Base-by-base conservation (phyloP, 2,329 filamentous ascomycete species). In the Ciborinia camelliae region DNA sequence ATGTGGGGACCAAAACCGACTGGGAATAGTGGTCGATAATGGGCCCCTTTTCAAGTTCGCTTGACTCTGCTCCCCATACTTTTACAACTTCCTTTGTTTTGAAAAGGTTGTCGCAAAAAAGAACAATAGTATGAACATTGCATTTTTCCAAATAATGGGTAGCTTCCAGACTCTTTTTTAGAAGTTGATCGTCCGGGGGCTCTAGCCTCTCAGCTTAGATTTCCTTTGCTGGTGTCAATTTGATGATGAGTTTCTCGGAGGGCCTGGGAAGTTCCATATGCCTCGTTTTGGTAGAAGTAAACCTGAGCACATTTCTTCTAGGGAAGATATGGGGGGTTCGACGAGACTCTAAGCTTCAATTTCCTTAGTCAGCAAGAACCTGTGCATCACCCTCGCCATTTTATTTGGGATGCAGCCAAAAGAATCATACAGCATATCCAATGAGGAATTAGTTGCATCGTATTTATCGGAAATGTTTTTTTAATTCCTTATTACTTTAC, bases 31-130 rank as follows among this genome's bases (percentile, higher is more conserved):
- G 41, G 20, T n/a, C n/a, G n/a, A 9, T n/a, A 15, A 20, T 4
- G 6, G 28, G 15, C 54, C 54, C 54, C 39, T 57, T 57, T 57
- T 57, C 20, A 57, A n/a, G 32, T 45, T 57, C 54, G 54, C 54
- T 45, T 57, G 54, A 45, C 28, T 45, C 23, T 20, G 14, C n/a
- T 41, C 12, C 15, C 14, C 12, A 45, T 9, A 45, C 9, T 45
- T 20, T 8, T 20, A 43, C 20, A 7, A 20, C 41, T 43, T n/a
- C n/a, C 18, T 43, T 43, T 43, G 5, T 43, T 9, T 43, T 20
- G n/a, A n/a, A n/a, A n/a, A n/a, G n/a, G n/a, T 14, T 8, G 41
- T 43, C 18, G n/a, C 41, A 43, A 43, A n/a, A 8, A n/a, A n/a
- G n/a, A 20, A 0, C 18, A n/a, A 43, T 43, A 20, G 41, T n/a